Conservation (phyloP, 2,329 filamentous ascomycete species). For the Cladophialophora exuberans region DNA sequence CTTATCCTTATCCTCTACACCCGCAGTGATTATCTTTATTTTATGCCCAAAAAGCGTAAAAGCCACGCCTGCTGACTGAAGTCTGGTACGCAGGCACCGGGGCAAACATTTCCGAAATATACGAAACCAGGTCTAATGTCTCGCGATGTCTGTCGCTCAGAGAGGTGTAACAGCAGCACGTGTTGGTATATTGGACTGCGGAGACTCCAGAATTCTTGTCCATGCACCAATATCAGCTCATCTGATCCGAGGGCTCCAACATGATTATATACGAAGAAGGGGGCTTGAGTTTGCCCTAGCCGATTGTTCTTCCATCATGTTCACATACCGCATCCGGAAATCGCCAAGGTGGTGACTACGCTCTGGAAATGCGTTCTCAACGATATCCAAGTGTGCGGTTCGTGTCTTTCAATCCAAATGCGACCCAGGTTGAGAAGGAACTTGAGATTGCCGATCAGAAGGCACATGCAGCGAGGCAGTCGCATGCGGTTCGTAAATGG, state of each 20-base stretch:
- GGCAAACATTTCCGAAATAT: too few relatives aligned
- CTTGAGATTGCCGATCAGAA: slow-evolving; percentile 9
- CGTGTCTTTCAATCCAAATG: background rate
- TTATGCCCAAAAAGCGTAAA: too few relatives aligned
- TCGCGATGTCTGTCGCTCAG: too few relatives aligned
- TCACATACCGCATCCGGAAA: background rate
- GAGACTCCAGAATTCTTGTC: background rate
- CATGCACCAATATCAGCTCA: background rate
- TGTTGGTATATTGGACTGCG: background rate
- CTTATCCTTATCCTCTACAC: too few relatives aligned
- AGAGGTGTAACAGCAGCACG: too few relatives aligned
- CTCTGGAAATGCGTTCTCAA: background rate
- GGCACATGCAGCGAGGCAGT: background rate
- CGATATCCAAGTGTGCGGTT: background rate
- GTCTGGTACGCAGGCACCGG: too few relatives aligned
- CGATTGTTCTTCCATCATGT: background rate
- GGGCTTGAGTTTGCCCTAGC: background rate
- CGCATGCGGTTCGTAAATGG: background rate
- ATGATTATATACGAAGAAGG: background rate
- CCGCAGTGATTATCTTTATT: too few relatives aligned
- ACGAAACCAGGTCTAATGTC: too few relatives aligned
- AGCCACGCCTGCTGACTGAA: too few relatives aligned
- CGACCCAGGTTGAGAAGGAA: slow-evolving; percentile 1
- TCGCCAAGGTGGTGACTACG: background rate
- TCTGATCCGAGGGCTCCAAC: too few relatives aligned